Evolutionary conservation across 805 yeast species (phyloP), one percentile per base, ranked within the genome.

Genomic region (Saccharomyces cerevisiae): DNA sequence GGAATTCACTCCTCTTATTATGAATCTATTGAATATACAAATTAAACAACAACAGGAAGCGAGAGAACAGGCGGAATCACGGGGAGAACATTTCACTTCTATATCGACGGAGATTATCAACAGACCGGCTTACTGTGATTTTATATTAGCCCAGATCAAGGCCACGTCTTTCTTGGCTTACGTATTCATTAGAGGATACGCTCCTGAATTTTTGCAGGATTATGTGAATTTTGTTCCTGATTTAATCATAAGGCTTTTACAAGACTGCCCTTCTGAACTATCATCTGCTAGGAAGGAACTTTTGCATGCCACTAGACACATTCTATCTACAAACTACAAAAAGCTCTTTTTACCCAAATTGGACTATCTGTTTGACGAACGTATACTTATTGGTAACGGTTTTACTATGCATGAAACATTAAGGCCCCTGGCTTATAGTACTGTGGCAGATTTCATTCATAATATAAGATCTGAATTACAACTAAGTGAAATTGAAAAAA

Each of bases 131-230:
- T 94, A 85, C 70, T 87, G 94, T 56, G 98, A 94, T 62, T 89
- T 94, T 63, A 83, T 92, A 14, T 73, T 89, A 28, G 90, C 96
- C 28, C 99, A 94, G 70, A 96, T 95, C 46, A 94, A 94, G 68
- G 96, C 97, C 1, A 92, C 96, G 46, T 89, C 97, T 0, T 92
- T 94, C 62, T 73, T 94, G 63, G 98, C 98, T 0, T 94, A 91
- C 68, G 89, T 91, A 1, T 85, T 87, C 59, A 84, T 95, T 46
- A 80, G 98, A 57, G 89, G 95, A 17, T 87, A 84, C 63, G 83
- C 96, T 2, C 79, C 82, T 36, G 83, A 82, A 43, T 76, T 85
- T 52, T 69, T 87, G 56, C 77, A 77, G 55, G 70, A 71, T 43
- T 80, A 82, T 59, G 80, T 83, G 41, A 74, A 73, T 4, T 77